phyloP scores from a whole-genome alignment of 116 monocot genomes.

The Zostera marina region DNA sequence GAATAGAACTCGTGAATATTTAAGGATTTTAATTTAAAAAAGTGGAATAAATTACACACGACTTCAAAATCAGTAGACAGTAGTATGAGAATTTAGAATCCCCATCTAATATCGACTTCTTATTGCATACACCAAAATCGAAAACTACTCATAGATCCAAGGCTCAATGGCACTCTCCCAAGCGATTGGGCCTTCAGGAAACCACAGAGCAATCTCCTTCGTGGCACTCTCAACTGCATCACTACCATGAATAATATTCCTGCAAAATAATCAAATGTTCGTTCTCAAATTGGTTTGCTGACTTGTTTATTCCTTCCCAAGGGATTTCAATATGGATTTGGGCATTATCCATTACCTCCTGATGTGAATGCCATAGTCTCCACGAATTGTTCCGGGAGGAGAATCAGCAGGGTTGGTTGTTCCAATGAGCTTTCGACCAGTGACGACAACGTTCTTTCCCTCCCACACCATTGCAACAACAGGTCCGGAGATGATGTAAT shows the following conservation, averaged over 20 bases:
- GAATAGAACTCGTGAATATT: no score
- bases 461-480: conserved; percentile 11
- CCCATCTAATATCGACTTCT: no score
- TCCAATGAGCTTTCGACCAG: conserved; percentile 80
- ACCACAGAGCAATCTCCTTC: conserved; percentile 92
- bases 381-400: conserved; percentile 79
- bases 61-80: no score
- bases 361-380: conserved; percentile 57
- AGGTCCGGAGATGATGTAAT: conserved; percentile 43
- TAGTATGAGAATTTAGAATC: no score
- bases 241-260: conserved; percentile 44
- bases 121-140: background rate
- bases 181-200: conserved; percentile 48
- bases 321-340: no score
- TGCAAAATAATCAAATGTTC: no score
- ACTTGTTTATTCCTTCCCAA: no score
- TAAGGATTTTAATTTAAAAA: no score
- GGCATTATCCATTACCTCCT: conserved; percentile 44
- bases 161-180: conserved; percentile 63
- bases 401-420: conserved; percentile 70
- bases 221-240: conserved; percentile 61
- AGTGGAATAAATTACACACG: no score
- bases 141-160: conserved; percentile 72
- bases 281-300: no score
- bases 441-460: conserved; percentile 30